Base-by-base conservation (phyloP, 2,329 filamentous ascomycete species). In the Aspergillus neoniger region DNA sequence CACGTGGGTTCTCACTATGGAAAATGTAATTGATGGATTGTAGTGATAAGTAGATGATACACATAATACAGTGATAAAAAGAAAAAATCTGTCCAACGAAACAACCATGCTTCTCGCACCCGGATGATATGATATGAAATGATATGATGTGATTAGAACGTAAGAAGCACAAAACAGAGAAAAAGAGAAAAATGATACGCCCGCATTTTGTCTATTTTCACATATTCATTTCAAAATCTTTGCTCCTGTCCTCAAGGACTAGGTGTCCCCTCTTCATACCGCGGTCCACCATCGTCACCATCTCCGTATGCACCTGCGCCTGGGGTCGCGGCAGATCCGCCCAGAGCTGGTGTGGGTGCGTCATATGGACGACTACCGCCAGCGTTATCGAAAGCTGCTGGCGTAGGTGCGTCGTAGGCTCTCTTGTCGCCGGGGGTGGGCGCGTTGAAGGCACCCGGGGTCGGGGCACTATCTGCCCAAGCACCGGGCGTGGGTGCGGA, bases 401-500 rank as follows among this genome's bases (percentile, higher is more conserved):
- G 79, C 1, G 77, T 80, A 1, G 78, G 77, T 12, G 79, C 78
- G 41, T 74, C 74, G 47, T 66, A 66, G 15, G 44, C 39, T 52
- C 68, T 66, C 65, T 68, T 74, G n/a, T 69, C 69, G 47, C 76
- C 76, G 1, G 79, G 79, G 2, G 78, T 80, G 9, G 79, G 78
- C 2, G 78, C 79, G 58, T 72, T 76, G 60, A 80, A 77, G 36
- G 79, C 80, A 25, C 77, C 79, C 12, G 81, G 81, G 1, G 79
- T 80, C 9, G 79, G 78, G 5, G 78, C 78, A 59, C 69, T 77
- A 48, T 80, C 76, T 14, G 79, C 78, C 76, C 76, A 79, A n/a
- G 67, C 72, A 23, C 67, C 79, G 66, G 71, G 81, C 51, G 82
- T 85, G 10, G 82, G 79, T n/a, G 85, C 86, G 53, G 83, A 86